Evolutionary conservation across 208 protist species (phyloP).

Genomic region (Angomonas desouzai): DNA sequence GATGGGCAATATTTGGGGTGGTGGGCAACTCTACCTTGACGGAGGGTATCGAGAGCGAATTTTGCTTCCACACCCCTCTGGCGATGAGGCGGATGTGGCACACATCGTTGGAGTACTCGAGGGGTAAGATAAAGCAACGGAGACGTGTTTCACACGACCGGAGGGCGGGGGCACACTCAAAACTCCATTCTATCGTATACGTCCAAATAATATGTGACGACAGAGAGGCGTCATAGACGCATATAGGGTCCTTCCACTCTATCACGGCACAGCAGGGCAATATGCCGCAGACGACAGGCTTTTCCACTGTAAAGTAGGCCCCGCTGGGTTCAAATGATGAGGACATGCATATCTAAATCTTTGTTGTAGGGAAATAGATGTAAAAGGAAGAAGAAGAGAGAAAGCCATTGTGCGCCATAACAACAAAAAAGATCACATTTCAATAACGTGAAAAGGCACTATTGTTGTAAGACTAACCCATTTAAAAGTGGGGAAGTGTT

Average conservation of each 20-base stretch:
- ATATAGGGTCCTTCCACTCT: neutral
- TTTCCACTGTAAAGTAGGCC: neutral
- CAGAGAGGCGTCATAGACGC: slow-evolving; percentile 6
- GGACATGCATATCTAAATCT: slow-evolving; percentile 1
- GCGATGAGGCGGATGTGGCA: slow-evolving; percentile 54
- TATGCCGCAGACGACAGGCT: neutral
- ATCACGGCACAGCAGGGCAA: neutral
- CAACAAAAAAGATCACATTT: no score
- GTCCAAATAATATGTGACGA: slow-evolving; percentile 31
- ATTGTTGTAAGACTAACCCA: neutral
- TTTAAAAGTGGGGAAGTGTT: no score
- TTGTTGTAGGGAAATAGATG: no score
- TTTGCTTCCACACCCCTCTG: slow-evolving; percentile 17
- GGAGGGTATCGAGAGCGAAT: slow-evolving; percentile 22
- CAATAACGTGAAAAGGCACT: no score
- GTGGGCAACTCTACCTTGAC: slow-evolving; percentile 22
- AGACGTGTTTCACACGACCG: slow-evolving; percentile 19
- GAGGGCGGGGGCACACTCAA: slow-evolving; percentile 21
- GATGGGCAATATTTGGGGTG: slow-evolving; percentile 13
- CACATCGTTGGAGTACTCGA: slow-evolving; percentile 36
- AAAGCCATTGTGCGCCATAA: neutral
- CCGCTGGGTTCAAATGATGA: neutral
- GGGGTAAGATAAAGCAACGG: slow-evolving; percentile 31
- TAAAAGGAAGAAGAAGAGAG: neutral
- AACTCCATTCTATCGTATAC: slow-evolving; percentile 58